A percentile compares a stretch with the other conserved stretches of the same genome.
Evolutionary conservation across 441 rosid genomes (phyloP).

Genomic region (Adansonia grandidieri): DNA sequence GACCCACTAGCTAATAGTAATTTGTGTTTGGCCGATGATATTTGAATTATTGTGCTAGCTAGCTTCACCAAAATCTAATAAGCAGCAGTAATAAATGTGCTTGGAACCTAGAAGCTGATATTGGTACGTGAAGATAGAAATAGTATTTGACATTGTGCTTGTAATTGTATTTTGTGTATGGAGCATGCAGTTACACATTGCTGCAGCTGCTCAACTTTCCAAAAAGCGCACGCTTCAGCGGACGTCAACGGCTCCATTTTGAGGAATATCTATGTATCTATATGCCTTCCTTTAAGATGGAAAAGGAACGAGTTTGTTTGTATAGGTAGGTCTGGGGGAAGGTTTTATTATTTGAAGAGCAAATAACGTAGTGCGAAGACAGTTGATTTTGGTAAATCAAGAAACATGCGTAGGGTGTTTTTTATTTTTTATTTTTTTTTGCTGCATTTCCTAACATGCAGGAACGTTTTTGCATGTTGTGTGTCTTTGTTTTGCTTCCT

Average conservation of each 20-base stretch:
- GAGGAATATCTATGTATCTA: slow-evolving; percentile 31
- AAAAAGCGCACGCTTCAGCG: slow-evolving; percentile 53
- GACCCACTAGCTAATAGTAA: not conserved
- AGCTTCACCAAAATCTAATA: not conserved
- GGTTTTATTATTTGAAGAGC: not conserved
- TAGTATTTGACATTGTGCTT: slow-evolving; percentile 14
- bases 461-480: slow-evolving; percentile 20
- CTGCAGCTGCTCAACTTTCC: slow-evolving; percentile 52
- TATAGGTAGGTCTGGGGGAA: not conserved
- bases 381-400: too few species aligned
- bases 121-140: too few species aligned
- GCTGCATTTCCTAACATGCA: slow-evolving; percentile 33
- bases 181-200: slow-evolving; percentile 48
- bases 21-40: not conserved
- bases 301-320: not conserved
- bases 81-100: not conserved
- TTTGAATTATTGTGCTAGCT: too few species aligned
- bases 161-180: slow-evolving; percentile 21
- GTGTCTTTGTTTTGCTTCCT: not conserved
- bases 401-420: too few species aligned
- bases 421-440: not conserved
- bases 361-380: too few species aligned
- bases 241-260: slow-evolving; percentile 79
- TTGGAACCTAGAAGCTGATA: not conserved
- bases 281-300: not conserved